These are phyloP conservation scores for Xerocomellus amylosporus DNA, from an alignment of 768 basidiomycete genomes.

Conservation along the genomic window DNA sequence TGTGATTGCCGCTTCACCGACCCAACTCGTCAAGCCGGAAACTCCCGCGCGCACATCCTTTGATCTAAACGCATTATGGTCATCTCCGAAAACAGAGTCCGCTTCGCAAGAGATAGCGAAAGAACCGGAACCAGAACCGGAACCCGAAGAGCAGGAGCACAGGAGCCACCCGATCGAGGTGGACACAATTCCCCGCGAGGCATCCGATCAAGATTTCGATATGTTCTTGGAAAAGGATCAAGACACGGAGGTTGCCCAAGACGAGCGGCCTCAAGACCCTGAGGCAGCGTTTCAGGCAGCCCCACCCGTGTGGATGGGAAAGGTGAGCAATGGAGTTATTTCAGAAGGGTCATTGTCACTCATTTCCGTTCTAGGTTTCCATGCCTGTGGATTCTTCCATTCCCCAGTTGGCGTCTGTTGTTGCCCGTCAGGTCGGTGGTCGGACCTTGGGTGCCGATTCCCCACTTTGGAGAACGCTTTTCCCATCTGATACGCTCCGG, in stretches of 20 bases:
- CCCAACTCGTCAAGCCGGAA: constrained; percentile 39
- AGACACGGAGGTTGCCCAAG: constrained; percentile 30
- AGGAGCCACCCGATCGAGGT: constrained; percentile 48
- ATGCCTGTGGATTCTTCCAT: constrained; percentile 78
- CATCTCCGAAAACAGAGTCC: constrained; percentile 40
- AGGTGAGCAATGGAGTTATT: constrained; percentile 43
- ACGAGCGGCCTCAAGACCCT: constrained; percentile 36
- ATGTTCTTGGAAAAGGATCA: constrained; percentile 73
- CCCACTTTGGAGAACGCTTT: constrained; percentile 70
- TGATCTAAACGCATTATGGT: constrained; percentile 73
- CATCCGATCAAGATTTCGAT: constrained; percentile 81
- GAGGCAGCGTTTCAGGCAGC: constrained; percentile 53
- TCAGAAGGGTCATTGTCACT: constrained; percentile 4
- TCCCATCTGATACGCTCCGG: constrained; percentile 64
- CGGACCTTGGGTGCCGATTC: constrained; percentile 55
- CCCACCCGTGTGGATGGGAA: constrained; percentile 71
- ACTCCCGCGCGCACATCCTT: constrained; percentile 54
- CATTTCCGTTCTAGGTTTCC: constrained; percentile 49
- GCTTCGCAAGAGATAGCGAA: constrained; percentile 18
- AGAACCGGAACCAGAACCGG: constrained; percentile 27
- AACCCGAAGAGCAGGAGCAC: constrained; percentile 31
- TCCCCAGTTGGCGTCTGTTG: constrained; percentile 62
- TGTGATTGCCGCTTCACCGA: constrained; percentile 23
- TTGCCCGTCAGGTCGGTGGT: constrained; percentile 80
- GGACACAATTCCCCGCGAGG: constrained; percentile 36